Evolutionary conservation across 1,284 basidiomycete species (phyloP).

Genomic region (Apiotrichum brassicae): DNA sequence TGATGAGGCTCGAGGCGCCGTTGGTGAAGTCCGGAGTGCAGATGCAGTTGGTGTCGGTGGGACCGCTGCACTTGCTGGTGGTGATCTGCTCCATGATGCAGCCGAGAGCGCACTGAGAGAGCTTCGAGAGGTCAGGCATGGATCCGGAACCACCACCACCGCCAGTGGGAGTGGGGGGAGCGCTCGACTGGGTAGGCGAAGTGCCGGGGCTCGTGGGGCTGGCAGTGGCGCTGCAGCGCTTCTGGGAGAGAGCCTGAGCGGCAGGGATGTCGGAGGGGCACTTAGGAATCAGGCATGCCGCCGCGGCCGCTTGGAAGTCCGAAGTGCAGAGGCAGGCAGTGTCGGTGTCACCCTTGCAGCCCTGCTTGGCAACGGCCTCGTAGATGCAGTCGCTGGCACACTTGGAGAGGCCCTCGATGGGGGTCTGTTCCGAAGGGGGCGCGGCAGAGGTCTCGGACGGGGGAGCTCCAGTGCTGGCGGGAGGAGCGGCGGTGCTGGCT

Average conservation of each 20-base stretch:
- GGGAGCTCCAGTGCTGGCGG: not conserved
- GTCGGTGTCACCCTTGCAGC: conserved; percentile 4
- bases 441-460: not conserved
- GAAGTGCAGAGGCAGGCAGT: conserved; percentile 3
- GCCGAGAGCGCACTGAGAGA: not conserved
- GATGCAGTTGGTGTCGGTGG: conserved; percentile 7
- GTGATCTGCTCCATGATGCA: not conserved
- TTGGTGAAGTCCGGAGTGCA: not conserved
- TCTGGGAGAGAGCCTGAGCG: conserved; percentile 1
- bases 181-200: not conserved
- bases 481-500: not conserved
- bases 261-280: not conserved
- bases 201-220: not conserved
- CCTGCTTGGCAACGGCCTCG: not conserved
- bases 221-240: not conserved
- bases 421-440: not conserved
- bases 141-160: not conserved
- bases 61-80: not conserved
- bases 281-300: not conserved
- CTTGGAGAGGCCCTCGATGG: not conserved
- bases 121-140: conserved; percentile 3
- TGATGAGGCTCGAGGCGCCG: not conserved
- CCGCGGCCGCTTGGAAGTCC: not conserved
- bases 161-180: not conserved
- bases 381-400: not conserved